Percentiles rank a stretch among this genome's conserved stretches.
Conservation (phyloP, 768 basidiomycete genomes). For the Auriscalpium microsporum region DNA sequence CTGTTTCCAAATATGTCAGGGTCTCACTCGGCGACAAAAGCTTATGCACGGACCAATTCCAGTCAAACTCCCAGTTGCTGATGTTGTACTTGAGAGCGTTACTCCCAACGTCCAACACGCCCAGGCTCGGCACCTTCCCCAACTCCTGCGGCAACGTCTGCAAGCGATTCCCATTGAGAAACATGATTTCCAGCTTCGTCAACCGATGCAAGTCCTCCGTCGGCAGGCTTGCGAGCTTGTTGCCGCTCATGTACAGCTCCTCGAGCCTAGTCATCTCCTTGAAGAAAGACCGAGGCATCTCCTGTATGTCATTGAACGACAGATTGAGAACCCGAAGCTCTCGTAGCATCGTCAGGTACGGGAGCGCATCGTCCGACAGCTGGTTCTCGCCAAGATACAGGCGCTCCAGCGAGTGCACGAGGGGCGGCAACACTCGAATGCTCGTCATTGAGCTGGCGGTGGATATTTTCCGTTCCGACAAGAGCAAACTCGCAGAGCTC, state of each 20-base stretch:
- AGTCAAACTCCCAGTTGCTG: slow-evolving; percentile 97
- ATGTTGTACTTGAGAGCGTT: slow-evolving; percentile 95
- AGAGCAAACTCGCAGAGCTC: slow-evolving; percentile 7
- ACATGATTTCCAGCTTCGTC: slow-evolving; percentile 61
- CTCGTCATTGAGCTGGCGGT: slow-evolving; percentile 20
- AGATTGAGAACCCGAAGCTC: slow-evolving; percentile 81
- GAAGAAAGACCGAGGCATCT: slow-evolving; percentile 74
- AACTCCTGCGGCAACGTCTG: slow-evolving; percentile 90
- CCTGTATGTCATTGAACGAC: slow-evolving; percentile 90
- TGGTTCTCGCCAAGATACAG: slow-evolving; percentile 89
- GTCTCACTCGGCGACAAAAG: not conserved
- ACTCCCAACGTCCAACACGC: slow-evolving; percentile 85
- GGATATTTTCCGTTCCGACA: slow-evolving; percentile 39
- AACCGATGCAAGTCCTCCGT: slow-evolving; percentile 79
- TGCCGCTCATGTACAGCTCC: slow-evolving; percentile 92
- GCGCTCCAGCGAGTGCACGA: slow-evolving; percentile 63
- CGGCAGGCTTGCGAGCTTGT: slow-evolving; percentile 82
- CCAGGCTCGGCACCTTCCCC: slow-evolving; percentile 69
- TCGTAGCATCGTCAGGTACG: slow-evolving; percentile 63
- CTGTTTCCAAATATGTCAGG: slow-evolving; percentile 29
- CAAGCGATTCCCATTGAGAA: slow-evolving; percentile 88
- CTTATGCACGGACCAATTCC: slow-evolving; percentile 79
- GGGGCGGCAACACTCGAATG: slow-evolving; percentile 37
- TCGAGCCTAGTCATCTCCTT: slow-evolving; percentile 60
- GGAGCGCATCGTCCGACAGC: slow-evolving; percentile 71